These are phyloP conservation scores for Avicennia marina DNA, from an alignment of 257 asterid genomes.

Conservation along the genomic window DNA sequence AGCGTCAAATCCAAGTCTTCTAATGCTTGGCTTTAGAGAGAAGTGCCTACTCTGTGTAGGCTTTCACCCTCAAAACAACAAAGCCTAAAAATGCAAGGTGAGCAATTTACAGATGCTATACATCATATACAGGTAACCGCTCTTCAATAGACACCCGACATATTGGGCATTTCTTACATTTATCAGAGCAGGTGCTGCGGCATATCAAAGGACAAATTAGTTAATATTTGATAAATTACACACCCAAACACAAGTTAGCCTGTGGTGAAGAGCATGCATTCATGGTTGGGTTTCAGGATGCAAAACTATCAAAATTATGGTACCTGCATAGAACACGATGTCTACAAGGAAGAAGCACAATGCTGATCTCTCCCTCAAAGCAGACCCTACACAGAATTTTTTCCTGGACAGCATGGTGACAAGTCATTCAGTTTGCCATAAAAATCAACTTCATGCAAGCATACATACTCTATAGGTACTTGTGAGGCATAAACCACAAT, in stretches of 20 bases:
- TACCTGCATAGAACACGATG: constrained; percentile 98
- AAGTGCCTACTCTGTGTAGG: too few relatives aligned
- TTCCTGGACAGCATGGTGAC: constrained; percentile 50
- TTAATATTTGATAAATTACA: constrained; percentile 1
- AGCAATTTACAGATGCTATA: constrained; percentile 41
- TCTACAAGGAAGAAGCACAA: constrained; percentile 94
- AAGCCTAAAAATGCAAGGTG: too few relatives aligned
- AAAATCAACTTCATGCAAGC: constrained; percentile 1
- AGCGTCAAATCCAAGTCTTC: too few relatives aligned
- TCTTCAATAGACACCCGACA: constrained; percentile 72
- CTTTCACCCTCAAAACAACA: too few relatives aligned
- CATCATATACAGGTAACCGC: constrained; percentile 92
- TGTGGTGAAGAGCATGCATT: too few relatives aligned
- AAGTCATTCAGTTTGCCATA: constrained; percentile 12
- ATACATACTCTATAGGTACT: too few relatives aligned
- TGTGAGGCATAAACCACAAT: not conserved
- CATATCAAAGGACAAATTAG: constrained; percentile 7
- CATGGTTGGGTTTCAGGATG: too few relatives aligned
- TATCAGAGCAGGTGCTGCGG: constrained; percentile 74
- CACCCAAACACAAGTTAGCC: not conserved
- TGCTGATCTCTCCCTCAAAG: constrained; percentile 87
- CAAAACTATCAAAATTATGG: not conserved
- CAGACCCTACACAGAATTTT: constrained; percentile 91
- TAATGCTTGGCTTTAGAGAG: too few relatives aligned
- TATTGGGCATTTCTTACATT: constrained; percentile 88